Percentiles rank a stretch among this genome's conserved stretches.
These are phyloP conservation scores for Boletellus ananas DNA, from an alignment of 768 basidiomycete species.

Conservation along the genomic window DNA sequence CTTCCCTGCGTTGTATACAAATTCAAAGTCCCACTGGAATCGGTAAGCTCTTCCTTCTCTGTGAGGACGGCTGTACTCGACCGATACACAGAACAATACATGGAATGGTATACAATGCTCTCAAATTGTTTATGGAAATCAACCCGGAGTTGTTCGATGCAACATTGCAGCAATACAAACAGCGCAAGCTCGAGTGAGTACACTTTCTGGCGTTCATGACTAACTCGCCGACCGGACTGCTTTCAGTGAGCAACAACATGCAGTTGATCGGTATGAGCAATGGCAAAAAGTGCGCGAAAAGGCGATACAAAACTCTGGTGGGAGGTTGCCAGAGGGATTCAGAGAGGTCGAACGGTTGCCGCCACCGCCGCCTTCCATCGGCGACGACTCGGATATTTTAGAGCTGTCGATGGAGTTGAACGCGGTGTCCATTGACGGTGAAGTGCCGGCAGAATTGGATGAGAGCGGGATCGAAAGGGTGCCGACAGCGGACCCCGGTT, in stretches of 20 bases:
- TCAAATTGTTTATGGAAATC: constrained; percentile 99
- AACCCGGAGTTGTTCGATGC: constrained; percentile 96
- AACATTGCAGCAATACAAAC: constrained; percentile 89
- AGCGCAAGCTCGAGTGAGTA: constrained; percentile 77
- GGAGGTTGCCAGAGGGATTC: constrained; percentile 69
- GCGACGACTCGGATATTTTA: constrained; percentile 82
- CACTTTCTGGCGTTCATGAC: neutral
- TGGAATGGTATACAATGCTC: constrained; percentile 97
- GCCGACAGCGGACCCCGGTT: constrained; percentile 87
- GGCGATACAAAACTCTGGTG: constrained; percentile 68
- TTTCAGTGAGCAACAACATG: constrained; percentile 81
- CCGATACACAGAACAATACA: constrained; percentile 78
- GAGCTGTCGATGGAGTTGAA: constrained; percentile 89
- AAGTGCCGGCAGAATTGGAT: constrained; percentile 62
- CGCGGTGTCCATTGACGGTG: constrained; percentile 72
- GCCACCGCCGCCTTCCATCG: constrained; percentile 71
- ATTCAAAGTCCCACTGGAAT: constrained; percentile 98
- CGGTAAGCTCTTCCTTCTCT: constrained; percentile 51
- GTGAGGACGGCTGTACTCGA: constrained; percentile 6
- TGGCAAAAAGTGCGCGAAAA: constrained; percentile 84
- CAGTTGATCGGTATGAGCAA: constrained; percentile 78
- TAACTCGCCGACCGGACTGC: neutral
- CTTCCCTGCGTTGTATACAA: constrained; percentile 92
- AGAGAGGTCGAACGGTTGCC: constrained; percentile 64
- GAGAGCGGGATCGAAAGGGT: constrained; percentile 83